phyloP scores from a whole-genome alignment of 225 moss, liverwort and hornwort species.

The Marchantia paleacea region DNA sequence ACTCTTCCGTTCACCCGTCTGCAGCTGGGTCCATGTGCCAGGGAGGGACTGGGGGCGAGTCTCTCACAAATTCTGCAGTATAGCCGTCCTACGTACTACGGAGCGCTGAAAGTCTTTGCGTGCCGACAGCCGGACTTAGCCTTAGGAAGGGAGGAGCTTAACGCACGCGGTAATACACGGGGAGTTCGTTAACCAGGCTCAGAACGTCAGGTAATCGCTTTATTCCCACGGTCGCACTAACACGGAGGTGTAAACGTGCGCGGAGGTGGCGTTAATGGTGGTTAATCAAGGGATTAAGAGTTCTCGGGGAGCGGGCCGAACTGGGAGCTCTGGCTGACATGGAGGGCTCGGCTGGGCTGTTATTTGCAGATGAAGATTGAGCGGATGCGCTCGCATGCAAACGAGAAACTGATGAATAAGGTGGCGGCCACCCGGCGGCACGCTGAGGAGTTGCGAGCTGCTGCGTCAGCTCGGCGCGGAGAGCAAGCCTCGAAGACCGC shows the following conservation, averaged over 20 bases:
- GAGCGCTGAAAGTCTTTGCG: too few species aligned
- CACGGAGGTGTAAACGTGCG: neutral
- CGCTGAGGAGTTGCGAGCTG: constrained; percentile 75
- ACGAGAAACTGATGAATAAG: constrained; percentile 71
- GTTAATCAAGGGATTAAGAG: too few species aligned
- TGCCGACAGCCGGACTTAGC: too few species aligned
- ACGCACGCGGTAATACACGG: neutral
- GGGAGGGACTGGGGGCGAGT: too few species aligned
- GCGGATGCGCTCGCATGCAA: constrained; percentile 68
- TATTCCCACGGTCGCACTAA: too few species aligned
- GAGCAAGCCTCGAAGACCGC: constrained; percentile 77
- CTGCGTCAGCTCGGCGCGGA: constrained; percentile 64
- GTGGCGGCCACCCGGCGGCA: constrained; percentile 61
- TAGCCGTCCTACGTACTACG: too few species aligned
- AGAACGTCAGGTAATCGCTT: too few species aligned
- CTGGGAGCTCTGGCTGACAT: neutral
- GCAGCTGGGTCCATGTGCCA: too few species aligned
- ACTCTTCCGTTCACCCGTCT: too few species aligned
- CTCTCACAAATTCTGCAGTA: too few species aligned
- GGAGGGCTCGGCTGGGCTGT: neutral
- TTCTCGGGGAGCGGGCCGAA: neutral
- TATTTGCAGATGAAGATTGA: constrained; percentile 70
- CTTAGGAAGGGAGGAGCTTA: neutral
- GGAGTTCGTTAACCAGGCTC: neutral
- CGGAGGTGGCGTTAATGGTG: neutral